Conservation (phyloP, 345 rosid genomes). For the Lumnitzera littorea region DNA sequence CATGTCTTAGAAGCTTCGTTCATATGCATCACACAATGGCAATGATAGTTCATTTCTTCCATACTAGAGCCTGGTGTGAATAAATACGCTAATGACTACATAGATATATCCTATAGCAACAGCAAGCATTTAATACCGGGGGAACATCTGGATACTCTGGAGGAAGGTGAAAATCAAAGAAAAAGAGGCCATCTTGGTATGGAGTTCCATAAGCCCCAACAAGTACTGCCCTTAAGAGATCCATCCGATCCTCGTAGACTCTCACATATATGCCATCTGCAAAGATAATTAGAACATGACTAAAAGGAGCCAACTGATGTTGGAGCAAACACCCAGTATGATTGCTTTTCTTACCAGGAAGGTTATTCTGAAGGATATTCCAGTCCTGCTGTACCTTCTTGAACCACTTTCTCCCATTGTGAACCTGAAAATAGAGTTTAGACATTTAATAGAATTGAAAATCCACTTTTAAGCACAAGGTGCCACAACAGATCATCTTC, state of each 20-base stretch:
- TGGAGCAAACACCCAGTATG: neutral
- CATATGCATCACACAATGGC: too few relatives aligned
- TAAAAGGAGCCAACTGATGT: neutral
- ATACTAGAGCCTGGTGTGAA: too few relatives aligned
- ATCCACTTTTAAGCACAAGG: neutral
- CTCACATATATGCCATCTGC: conserved; percentile 85
- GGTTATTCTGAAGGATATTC: conserved; percentile 93
- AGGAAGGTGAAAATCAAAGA: conserved; percentile 92
- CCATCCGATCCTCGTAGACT: conserved; percentile 93
- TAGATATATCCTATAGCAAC: neutral
- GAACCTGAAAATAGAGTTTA: conserved; percentile 43
- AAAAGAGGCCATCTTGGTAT: conserved; percentile 97
- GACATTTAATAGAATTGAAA: neutral
- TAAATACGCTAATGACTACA: too few relatives aligned
- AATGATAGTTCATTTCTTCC: too few relatives aligned
- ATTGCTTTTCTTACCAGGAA: conserved; percentile 59
- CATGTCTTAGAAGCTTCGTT: too few relatives aligned
- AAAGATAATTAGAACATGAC: neutral
- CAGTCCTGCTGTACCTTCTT: conserved; percentile 98
- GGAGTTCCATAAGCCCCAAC: conserved; percentile 97
- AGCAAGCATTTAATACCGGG: conserved; percentile 45
- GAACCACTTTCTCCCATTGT: conserved; percentile 76
- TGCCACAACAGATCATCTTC: too few relatives aligned
- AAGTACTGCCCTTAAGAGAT: conserved; percentile 86
- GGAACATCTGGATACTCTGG: conserved; percentile 84